Base-by-base conservation (phyloP, 768 basidiomycete species). In the Tricholoma matsutake region DNA sequence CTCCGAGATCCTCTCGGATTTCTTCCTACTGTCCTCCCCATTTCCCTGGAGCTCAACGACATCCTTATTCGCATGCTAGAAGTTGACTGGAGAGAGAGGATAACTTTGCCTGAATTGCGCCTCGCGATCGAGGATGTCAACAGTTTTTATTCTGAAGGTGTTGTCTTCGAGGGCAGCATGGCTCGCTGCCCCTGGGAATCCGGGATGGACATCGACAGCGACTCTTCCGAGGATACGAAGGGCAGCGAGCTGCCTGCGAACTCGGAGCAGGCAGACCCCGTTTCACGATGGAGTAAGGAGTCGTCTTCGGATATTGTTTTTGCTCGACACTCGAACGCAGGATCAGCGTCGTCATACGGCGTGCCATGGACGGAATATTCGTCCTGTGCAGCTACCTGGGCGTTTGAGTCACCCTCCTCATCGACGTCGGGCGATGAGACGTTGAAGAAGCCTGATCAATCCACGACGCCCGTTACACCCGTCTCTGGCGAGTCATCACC, bases 11-110 rank as follows among this genome's bases (percentile, higher is more conserved):
- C 92, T 31, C 63, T 72, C 20, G 81, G 85, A 63, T 96, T 97
- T 79, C 84, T 98, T 18, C 88, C 88, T 29, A 85, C 84, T 55
- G 89, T 92, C 71, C 86, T 94, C 28, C 94, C 94, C 20, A 88
- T 96, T 64, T 94, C 92, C 6, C 67, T 76, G 10, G 83, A 88
- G 67, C 79, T 89, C 59, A 92, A 95, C 77, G 79, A 81, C 47
- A 80, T 95, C 57, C 84, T 96, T 52, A 81, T 83, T 39, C 84
- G 84, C 59, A 86, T 92, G 75, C 86, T 96, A 59, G 80, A 85
- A 41, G 77, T 91, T 63, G 85, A 93, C 71, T 92, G 91, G 77
- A 74, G 72, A 75, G 81, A 73, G 69, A 82, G 71, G 58, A 76
- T 81, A 80, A 85, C 78, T 2, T 67, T 85, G 18, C 67, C 70